phyloP scores from a whole-genome alignment of 2,329 filamentous ascomycete genomes.

The Claviceps pusilla region DNA sequence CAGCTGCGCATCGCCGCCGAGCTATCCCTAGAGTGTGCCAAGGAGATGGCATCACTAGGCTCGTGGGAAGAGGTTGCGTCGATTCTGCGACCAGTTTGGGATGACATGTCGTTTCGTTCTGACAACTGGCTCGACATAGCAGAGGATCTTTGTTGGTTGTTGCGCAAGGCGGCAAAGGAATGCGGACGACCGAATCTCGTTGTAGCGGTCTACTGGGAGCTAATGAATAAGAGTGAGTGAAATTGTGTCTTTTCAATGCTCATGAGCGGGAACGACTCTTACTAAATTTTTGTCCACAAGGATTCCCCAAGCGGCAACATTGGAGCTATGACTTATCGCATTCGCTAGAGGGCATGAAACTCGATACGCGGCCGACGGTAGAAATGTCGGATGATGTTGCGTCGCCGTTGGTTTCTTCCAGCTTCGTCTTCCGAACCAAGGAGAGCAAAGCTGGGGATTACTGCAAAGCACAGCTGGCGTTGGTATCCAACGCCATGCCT shows the following conservation, averaged over 20 bases:
- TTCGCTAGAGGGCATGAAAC: slow-evolving; percentile 35
- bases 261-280: not conserved
- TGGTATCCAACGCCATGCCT: slow-evolving; percentile 40
- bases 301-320: slow-evolving; percentile 35
- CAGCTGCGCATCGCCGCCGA: slow-evolving; percentile 41
- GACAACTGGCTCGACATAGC: slow-evolving; percentile 46
- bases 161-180: slow-evolving; percentile 40
- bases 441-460: slow-evolving; percentile 47
- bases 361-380: slow-evolving; percentile 32
- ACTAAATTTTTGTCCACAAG: slow-evolving; percentile 16
- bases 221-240: slow-evolving; percentile 41
- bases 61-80: slow-evolving; percentile 40
- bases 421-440: slow-evolving; percentile 42
- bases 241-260: not conserved
- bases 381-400: slow-evolving; percentile 35
- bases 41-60: slow-evolving; percentile 34
- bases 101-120: slow-evolving; percentile 36
- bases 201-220: slow-evolving; percentile 49
- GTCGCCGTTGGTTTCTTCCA: slow-evolving; percentile 37
- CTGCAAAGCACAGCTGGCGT: slow-evolving; percentile 40
- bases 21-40: slow-evolving; percentile 40
- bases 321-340: slow-evolving; percentile 48
- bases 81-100: slow-evolving; percentile 42
- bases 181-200: slow-evolving; percentile 39
- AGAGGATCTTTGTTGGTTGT: slow-evolving; percentile 46